A percentile compares a stretch with the other conserved stretches of the same genome.
These are phyloP conservation scores for Fagopyrum esculentum DNA, from an alignment of 148 eudicot species.

Conservation along the genomic window DNA sequence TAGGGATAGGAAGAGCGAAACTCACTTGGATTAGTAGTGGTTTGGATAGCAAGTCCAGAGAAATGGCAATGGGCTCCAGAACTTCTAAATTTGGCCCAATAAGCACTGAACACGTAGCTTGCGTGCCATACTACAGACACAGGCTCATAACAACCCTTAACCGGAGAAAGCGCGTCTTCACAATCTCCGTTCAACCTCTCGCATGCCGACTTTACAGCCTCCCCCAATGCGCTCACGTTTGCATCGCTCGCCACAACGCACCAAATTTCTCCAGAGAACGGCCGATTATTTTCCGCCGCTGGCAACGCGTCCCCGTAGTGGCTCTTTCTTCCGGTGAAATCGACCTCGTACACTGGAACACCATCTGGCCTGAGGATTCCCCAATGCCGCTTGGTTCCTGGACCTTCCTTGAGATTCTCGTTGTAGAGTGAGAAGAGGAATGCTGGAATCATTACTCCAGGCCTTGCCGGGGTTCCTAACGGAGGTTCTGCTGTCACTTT, in stretches of 20 bases:
- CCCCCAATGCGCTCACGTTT: constrained; percentile 23
- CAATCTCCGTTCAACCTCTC: constrained; percentile 40
- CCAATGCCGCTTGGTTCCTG: constrained; percentile 75
- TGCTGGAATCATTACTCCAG: constrained; percentile 46
- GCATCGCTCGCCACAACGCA: constrained; percentile 43
- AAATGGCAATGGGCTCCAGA: constrained; percentile 53
- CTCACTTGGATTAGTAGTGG: constrained; percentile 61
- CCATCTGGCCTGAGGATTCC: constrained; percentile 49
- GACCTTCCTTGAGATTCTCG: constrained; percentile 66
- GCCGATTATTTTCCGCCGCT: constrained; percentile 27
- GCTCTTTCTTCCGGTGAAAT: constrained; percentile 28
- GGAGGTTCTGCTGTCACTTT: constrained; percentile 43
- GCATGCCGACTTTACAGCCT: constrained; percentile 32
- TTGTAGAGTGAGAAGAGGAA: constrained; percentile 65
- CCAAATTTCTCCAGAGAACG: constrained; percentile 53
- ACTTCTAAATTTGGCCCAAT: constrained; percentile 51
- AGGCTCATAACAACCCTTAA: constrained; percentile 56
- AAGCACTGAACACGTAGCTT: constrained; percentile 64
- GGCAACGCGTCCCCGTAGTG: constrained; percentile 20
- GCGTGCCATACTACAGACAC: constrained; percentile 50
- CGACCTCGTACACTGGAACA: constrained; percentile 35
- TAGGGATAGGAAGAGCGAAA: not conserved
- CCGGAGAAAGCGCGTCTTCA: constrained; percentile 40
- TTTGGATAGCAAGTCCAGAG: constrained; percentile 59
- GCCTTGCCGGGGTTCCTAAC: constrained; percentile 73